Evolutionary conservation across 2,329 filamentous ascomycete species (phyloP).

Genomic region (Dryadomyces quercus-mongolicae): DNA sequence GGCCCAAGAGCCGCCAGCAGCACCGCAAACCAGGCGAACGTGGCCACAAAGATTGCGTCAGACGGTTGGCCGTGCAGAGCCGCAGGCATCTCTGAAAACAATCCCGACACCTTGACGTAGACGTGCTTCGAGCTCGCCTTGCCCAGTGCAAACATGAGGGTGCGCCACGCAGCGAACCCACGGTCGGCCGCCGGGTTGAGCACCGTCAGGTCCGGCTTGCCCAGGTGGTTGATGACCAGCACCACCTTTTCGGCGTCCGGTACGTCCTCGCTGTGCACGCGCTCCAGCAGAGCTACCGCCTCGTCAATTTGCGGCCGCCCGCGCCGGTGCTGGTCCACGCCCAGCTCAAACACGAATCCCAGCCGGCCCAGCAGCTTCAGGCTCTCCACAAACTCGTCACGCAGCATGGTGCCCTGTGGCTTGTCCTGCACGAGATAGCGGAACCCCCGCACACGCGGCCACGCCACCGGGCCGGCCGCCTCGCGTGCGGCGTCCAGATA

Average conservation of each 20-base stretch:
- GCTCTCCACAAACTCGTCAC: slow-evolving; percentile 50
- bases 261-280: slow-evolving; percentile 47
- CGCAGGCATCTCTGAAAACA: slow-evolving; percentile 65
- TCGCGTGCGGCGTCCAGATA: slow-evolving; percentile 54
- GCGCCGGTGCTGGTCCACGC: slow-evolving; percentile 67
- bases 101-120: slow-evolving; percentile 90
- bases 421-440: slow-evolving; percentile 76
- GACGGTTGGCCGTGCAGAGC: slow-evolving; percentile 34
- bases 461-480: slow-evolving; percentile 50
- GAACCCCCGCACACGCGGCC: slow-evolving; percentile 62
- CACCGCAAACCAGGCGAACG: slow-evolving; percentile 60
- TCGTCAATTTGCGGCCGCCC: slow-evolving; percentile 65
- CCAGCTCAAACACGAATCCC: slow-evolving; percentile 67
- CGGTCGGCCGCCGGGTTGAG: slow-evolving; percentile 42
- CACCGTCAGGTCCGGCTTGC: slow-evolving; percentile 69
- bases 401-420: slow-evolving; percentile 51
- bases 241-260: slow-evolving; percentile 46
- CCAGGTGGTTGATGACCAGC: slow-evolving; percentile 74
- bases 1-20: slow-evolving; percentile 63
- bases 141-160: slow-evolving; percentile 55
- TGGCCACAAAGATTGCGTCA: slow-evolving; percentile 47
- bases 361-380: slow-evolving; percentile 52
- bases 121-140: slow-evolving; percentile 39
- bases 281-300: slow-evolving; percentile 55
- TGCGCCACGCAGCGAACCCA: slow-evolving; percentile 56